phyloP scores from a whole-genome alignment of 768 basidiomycete species.

The Mycena galopus region DNA sequence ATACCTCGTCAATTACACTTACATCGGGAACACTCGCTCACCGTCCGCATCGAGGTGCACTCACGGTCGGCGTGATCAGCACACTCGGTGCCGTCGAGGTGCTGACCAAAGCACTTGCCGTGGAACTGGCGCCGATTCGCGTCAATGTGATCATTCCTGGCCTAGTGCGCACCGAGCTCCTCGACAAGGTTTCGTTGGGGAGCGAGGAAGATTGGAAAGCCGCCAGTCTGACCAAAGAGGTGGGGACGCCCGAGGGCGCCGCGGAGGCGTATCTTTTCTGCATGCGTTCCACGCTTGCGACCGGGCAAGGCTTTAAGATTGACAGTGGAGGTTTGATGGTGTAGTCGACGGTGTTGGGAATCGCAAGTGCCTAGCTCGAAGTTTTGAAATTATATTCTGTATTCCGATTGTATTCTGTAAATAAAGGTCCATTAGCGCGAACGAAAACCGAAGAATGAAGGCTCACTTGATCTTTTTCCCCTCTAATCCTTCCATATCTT shows the following conservation, averaged over 20 bases:
- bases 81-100: not conserved
- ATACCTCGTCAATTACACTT: not conserved
- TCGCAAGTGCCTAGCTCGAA: too few species aligned
- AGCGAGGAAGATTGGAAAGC: not conserved
- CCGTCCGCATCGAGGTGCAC: not conserved
- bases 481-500: too few species aligned
- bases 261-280: not conserved
- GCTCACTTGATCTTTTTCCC: too few species aligned
- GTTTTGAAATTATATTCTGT: too few species aligned
- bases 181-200: not conserved
- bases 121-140: not conserved
- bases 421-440: too few species aligned
- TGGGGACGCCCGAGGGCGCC: not conserved
- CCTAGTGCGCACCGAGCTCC: not conserved
- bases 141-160: not conserved
- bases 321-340: not conserved
- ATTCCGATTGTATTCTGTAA: too few species aligned
- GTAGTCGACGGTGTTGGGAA: not conserved
- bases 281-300: not conserved
- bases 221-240: not conserved
- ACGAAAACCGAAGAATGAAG: too few species aligned
- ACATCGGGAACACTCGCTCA: not conserved
- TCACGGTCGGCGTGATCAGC: not conserved
- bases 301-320: not conserved
- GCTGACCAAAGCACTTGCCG: not conserved